Conservation (phyloP, 1,139 yeast species). For the Magnusiomyces paraingens region DNA sequence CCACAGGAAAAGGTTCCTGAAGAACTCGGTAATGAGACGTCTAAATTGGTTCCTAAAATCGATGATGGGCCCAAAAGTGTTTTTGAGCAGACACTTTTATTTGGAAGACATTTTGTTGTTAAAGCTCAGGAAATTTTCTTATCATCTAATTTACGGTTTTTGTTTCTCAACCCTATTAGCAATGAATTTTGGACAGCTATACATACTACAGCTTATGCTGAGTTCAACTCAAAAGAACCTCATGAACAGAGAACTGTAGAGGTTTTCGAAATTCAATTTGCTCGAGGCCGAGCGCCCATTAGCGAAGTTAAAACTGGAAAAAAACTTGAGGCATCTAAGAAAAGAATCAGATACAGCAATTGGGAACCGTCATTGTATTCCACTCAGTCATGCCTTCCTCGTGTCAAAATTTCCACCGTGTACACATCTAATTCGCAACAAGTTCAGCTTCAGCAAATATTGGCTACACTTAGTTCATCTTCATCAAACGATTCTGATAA, state of each 20-base stretch:
- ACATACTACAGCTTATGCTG: slow-evolving; percentile 29
- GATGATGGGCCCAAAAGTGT: too few relatives aligned
- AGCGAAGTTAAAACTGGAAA: background rate
- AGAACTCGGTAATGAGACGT: too few relatives aligned
- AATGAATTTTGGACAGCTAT: slow-evolving; percentile 34
- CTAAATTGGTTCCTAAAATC: too few relatives aligned
- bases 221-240: slow-evolving; percentile 31
- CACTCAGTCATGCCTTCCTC: slow-evolving; percentile 22
- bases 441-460: background rate
- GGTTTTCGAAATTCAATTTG: slow-evolving; percentile 60
- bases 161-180: background rate
- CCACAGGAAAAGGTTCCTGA: too few relatives aligned
- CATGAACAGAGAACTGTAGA: slow-evolving; percentile 45
- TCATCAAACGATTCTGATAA: too few relatives aligned
- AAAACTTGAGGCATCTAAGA: background rate
- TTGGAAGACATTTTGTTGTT: background rate
- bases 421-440: background rate
- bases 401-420: background rate
- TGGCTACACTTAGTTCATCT: background rate
- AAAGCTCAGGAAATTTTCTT: background rate
- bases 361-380: slow-evolving; percentile 44
- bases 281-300: slow-evolving; percentile 2
- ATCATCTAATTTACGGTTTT: background rate
- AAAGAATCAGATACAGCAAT: slow-evolving; percentile 35
- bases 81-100: too few relatives aligned